phyloP scores from a whole-genome alignment of 2,329 filamentous ascomycete genomes.

The Apiospora saccharicola region DNA sequence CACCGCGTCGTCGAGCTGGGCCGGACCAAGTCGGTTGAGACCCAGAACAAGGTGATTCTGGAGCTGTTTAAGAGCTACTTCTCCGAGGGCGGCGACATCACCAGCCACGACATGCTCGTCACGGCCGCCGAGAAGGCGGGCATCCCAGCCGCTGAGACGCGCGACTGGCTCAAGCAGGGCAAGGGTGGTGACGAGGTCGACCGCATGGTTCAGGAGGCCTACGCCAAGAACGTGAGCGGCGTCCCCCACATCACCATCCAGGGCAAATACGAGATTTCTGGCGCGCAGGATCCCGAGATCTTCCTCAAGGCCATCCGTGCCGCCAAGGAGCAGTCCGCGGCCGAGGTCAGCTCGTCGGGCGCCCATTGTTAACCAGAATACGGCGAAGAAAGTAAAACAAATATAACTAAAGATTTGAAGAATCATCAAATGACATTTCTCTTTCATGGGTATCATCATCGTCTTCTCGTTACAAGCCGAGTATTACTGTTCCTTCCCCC shows the following conservation, averaged over 20 bases:
- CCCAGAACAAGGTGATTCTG: slow-evolving; percentile 65
- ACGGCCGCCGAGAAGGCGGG: slow-evolving; percentile 58
- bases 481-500: background rate
- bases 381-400: background rate
- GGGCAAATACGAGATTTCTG: slow-evolving; percentile 66
- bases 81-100: slow-evolving; percentile 66
- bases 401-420: background rate
- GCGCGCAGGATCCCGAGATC: slow-evolving; percentile 68
- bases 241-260: slow-evolving; percentile 76
- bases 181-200: slow-evolving; percentile 57
- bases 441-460: slow-evolving; percentile 16
- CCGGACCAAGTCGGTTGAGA: slow-evolving; percentile 54
- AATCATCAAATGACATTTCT: slow-evolving; percentile 7
- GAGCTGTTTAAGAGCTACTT: slow-evolving; percentile 67
- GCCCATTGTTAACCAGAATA: background rate
- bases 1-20: slow-evolving; percentile 79
- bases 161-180: slow-evolving; percentile 39
- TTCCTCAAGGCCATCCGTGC: slow-evolving; percentile 69
- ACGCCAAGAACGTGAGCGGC: slow-evolving; percentile 58
- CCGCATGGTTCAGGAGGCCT: slow-evolving; percentile 54
- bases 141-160: slow-evolving; percentile 56
- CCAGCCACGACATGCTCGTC: slow-evolving; percentile 54
- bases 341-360: slow-evolving; percentile 17
- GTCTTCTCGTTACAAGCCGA: slow-evolving; percentile 1
- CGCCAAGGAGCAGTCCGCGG: slow-evolving; percentile 42